Percentiles rank a stretch among this genome's conserved stretches.
These are phyloP conservation scores for Hordeum marinum DNA, from an alignment of 176 grass and related monocot genomes.

Conservation along the genomic window DNA sequence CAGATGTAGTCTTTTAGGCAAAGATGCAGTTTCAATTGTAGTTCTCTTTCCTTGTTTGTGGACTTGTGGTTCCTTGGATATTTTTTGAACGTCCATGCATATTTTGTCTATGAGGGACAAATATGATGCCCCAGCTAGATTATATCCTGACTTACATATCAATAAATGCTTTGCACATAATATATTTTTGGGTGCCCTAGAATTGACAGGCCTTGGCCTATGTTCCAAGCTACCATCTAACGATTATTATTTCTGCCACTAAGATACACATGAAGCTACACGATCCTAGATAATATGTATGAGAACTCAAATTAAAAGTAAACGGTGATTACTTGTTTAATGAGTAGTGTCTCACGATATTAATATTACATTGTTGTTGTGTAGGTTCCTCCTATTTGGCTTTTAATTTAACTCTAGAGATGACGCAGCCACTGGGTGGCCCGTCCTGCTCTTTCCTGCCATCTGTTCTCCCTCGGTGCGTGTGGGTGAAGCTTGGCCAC, in stretches of 20 bases:
- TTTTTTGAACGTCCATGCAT: background rate
- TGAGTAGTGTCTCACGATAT: background rate
- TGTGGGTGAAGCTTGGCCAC: no score
- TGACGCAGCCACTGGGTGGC: no score
- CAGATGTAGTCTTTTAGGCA: no score
- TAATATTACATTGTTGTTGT: background rate
- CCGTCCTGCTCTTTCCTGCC: no score
- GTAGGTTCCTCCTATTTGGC: background rate
- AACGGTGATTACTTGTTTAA: conserved; percentile 27
- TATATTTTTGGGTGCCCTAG: conserved; percentile 38
- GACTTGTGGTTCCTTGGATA: background rate
- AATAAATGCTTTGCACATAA: conserved; percentile 20
- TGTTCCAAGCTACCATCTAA: conserved; percentile 7
- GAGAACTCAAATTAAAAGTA: background rate
- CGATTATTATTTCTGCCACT: conserved; percentile 4
- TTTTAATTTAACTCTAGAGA: conserved; percentile 27
- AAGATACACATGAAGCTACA: conserved; percentile 14
- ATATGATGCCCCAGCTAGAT: conserved; percentile 27
- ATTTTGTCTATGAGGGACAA: background rate
- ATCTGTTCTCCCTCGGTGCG: no score
- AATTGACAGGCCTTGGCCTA: conserved; percentile 31
- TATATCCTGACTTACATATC: conserved; percentile 19
- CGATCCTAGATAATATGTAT: conserved; percentile 17
- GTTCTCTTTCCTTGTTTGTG: no score
- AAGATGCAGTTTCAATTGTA: background rate